phyloP scores from a whole-genome alignment of 306 rosid species.

The Cucurbita pepo region DNA sequence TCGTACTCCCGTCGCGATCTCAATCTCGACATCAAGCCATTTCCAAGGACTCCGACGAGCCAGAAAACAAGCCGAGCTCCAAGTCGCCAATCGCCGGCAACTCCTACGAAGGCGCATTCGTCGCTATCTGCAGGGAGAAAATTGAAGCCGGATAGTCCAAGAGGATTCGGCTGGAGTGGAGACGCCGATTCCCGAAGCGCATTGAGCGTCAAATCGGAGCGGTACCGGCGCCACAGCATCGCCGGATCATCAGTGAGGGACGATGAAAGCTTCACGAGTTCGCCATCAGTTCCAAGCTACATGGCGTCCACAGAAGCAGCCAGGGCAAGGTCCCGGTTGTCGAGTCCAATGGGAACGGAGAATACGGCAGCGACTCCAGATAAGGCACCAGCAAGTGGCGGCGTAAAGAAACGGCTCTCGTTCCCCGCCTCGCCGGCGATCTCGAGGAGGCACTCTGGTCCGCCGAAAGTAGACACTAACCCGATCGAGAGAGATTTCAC shows the following conservation, averaged over 20 bases:
- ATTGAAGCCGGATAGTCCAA: constrained; percentile 12
- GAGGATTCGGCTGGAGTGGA: constrained; percentile 22
- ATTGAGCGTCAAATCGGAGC: constrained; percentile 16
- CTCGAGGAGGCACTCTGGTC: constrained; percentile 36
- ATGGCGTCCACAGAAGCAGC: constrained; percentile 31
- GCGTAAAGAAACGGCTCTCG: constrained; percentile 48
- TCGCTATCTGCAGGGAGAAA: constrained; percentile 16
- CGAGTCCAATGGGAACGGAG: constrained; percentile 18
- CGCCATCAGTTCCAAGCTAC: constrained; percentile 38
- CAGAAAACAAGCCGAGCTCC: constrained; percentile 1
- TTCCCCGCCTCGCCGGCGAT: constrained; percentile 21
- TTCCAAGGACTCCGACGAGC: constrained; percentile 15
- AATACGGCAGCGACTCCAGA: constrained; percentile 22
- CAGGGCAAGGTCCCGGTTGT: constrained; percentile 26
- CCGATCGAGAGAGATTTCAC: constrained; percentile 14
- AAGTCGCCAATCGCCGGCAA: constrained; percentile 26
- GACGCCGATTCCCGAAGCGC: constrained; percentile 25
- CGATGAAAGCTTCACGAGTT: constrained; percentile 34
- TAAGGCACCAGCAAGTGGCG: constrained; percentile 17
- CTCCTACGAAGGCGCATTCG: constrained; percentile 19
- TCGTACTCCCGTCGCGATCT: constrained; percentile 32
- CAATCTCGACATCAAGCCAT: constrained; percentile 14
- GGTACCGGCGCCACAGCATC: constrained; percentile 53
- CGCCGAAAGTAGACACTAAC: constrained; percentile 20
- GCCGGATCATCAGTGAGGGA: constrained; percentile 34